A percentile compares a stretch with the other conserved stretches of the same genome.
These are phyloP conservation scores for Phyllosticta citrichinensis DNA, from an alignment of 2,329 filamentous ascomycete genomes.

Conservation along the genomic window DNA sequence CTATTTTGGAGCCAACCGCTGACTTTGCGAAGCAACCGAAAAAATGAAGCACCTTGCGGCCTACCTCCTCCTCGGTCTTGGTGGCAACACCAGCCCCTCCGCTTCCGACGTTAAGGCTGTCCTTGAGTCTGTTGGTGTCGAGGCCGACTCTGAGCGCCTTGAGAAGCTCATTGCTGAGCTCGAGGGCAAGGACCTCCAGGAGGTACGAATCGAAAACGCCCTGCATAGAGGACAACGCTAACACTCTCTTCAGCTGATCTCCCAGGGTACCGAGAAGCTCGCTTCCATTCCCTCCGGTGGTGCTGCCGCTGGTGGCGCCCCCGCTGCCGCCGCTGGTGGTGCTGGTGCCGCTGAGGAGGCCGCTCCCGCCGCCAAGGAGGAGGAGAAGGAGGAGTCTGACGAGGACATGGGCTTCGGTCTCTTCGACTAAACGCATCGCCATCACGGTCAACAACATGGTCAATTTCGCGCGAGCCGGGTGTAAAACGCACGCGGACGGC, in stretches of 20 bases:
- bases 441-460: constrained; percentile 21
- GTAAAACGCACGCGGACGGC: not conserved
- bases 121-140: constrained; percentile 87
- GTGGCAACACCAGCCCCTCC: constrained; percentile 82
- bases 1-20: not conserved
- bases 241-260: constrained; percentile 60
- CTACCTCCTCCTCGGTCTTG: constrained; percentile 93
- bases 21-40: constrained; percentile 14
- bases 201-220: constrained; percentile 50
- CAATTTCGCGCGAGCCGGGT: constrained; percentile 19
- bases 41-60: constrained; percentile 99
- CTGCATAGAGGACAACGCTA: constrained; percentile 20
- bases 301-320: constrained; percentile 58
- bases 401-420: constrained; percentile 69
- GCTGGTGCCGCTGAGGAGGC: constrained; percentile 40
- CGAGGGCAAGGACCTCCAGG: constrained; percentile 80
- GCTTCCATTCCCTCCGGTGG: constrained; percentile 95
- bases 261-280: constrained; percentile 84
- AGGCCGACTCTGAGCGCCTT: constrained; percentile 82
- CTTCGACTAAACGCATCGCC: constrained; percentile 46
- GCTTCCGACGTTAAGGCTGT: constrained; percentile 79
- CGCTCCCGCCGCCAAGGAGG: constrained; percentile 54
- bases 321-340: constrained; percentile 56
- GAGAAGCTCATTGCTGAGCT: constrained; percentile 82
- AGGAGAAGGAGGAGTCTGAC: constrained; percentile 69